Conservation (phyloP, 805 yeast species). For the Pachysolen tannophilus region DNA sequence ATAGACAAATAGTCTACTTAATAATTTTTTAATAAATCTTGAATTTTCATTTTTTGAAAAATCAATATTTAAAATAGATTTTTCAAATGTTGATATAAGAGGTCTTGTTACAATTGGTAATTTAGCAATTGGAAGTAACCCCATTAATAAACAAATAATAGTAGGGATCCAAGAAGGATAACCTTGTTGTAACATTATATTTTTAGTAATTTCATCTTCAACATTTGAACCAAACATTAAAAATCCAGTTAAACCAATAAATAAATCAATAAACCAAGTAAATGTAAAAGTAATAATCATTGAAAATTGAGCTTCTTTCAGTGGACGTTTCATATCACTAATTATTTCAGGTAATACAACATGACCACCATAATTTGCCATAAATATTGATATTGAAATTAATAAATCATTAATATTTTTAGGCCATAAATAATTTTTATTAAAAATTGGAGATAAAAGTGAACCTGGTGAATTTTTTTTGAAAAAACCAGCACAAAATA, state of each 20-base stretch:
- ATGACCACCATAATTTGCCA: constrained; percentile 85
- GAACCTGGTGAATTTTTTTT: constrained; percentile 70
- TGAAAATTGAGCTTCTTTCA: constrained; percentile 39
- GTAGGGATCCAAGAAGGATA: constrained; percentile 41
- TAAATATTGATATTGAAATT: constrained; percentile 55
- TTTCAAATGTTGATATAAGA: constrained; percentile 62
- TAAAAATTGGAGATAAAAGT: constrained; percentile 42
- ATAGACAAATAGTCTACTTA: constrained; percentile 42
- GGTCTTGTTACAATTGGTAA: constrained; percentile 82
- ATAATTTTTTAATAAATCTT: constrained; percentile 7
- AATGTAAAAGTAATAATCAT: constrained; percentile 51
- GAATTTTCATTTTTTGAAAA: background rate
- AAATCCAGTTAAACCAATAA: constrained; percentile 61
- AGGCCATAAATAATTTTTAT: constrained; percentile 61
- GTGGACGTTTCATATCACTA: constrained; percentile 64
- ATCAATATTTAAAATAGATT: background rate
- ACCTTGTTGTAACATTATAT: constrained; percentile 32
- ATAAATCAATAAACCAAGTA: constrained; percentile 50
- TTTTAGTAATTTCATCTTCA: constrained; percentile 45
- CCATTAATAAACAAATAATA: constrained; percentile 57
- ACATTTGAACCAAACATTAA: constrained; percentile 46
- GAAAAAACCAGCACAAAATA: constrained; percentile 55
- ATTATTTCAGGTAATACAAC: constrained; percentile 71
- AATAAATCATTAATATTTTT: constrained; percentile 38
- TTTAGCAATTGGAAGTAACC: constrained; percentile 79